Conservation (phyloP, 805 yeast species). For the Yarrowia alimentaria region DNA sequence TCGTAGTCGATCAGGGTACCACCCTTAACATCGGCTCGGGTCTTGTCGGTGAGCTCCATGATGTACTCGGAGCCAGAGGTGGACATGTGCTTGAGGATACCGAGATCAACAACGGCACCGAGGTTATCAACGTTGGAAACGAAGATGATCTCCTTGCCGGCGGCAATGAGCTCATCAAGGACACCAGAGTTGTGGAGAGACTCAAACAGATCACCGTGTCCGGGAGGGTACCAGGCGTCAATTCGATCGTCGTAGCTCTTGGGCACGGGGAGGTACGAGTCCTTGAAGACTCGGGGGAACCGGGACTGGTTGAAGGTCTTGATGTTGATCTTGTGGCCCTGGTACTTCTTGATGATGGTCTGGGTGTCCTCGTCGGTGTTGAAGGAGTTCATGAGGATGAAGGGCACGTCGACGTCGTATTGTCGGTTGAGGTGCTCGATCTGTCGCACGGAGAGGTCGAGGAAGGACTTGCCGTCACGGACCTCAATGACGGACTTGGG, state of each 20-base stretch:
- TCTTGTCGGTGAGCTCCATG: conserved; percentile 98
- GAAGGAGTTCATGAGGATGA: conserved; percentile 96
- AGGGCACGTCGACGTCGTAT: conserved; percentile 90
- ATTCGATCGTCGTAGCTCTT: conserved; percentile 65
- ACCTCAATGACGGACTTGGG: conserved; percentile 98
- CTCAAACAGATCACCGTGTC: conserved; percentile 97
- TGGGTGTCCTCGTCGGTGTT: conserved; percentile 96
- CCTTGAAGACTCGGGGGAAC: conserved; percentile 93
- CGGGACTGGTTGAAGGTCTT: conserved; percentile 97
- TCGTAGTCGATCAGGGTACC: conserved; percentile 96
- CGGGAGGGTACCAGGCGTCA: conserved; percentile 99
- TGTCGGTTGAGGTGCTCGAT: conserved; percentile 90
- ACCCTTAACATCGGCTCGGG: conserved; percentile 99
- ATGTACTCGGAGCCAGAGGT: conserved; percentile 90
- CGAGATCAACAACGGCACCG: conserved; percentile 96
- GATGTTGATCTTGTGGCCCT: conserved; percentile 92
- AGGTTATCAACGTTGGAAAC: conserved; percentile 98
- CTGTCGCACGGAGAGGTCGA: conserved; percentile 94
- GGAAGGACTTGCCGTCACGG: conserved; percentile 95
- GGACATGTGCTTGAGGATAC: conserved; percentile 87
- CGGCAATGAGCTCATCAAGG: conserved; percentile 79
- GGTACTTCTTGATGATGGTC: conserved; percentile 91
- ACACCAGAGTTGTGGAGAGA: conserved; percentile 86
- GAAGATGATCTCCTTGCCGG: conserved; percentile 91
- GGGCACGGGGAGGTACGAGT: conserved; percentile 95